These are phyloP conservation scores for Pelargonium nanum DNA, from an alignment of 345 rosid genomes.

Conservation along the genomic window DNA sequence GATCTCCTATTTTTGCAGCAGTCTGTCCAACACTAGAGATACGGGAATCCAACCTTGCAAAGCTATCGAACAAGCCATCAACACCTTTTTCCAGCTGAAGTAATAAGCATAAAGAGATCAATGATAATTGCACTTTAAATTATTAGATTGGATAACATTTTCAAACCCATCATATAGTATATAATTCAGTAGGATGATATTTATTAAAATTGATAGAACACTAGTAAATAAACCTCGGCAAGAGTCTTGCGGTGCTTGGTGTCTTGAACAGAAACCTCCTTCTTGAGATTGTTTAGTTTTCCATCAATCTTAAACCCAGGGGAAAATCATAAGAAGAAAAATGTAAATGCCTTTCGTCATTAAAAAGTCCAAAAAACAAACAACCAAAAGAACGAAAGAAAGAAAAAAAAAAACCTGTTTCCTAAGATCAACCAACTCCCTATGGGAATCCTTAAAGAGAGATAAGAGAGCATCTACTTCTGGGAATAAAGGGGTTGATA, in stretches of 20 bases:
- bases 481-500: conserved; percentile 70
- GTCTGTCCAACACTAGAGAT: conserved; percentile 99
- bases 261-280: conserved; percentile 88
- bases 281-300: conserved; percentile 72
- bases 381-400: conserved; percentile 2
- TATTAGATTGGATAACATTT: neutral
- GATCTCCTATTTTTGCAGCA: conserved; percentile 99
- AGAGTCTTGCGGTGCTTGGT: conserved; percentile 89
- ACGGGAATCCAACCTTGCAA: conserved; percentile 84
- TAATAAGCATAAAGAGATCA: conserved; percentile 10
- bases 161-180: neutral
- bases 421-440: conserved; percentile 81
- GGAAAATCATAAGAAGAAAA: neutral
- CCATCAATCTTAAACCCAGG: conserved; percentile 67
- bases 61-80: conserved; percentile 83
- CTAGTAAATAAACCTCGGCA: conserved; percentile 54
- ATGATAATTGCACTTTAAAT: neutral
- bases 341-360: neutral
- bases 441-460: conserved; percentile 79
- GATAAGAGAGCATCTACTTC: conserved; percentile 84
- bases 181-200: neutral
- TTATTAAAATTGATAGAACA: conserved; percentile 1
- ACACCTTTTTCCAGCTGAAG: conserved; percentile 85
- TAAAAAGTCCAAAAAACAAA: neutral
- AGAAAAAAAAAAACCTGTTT: conserved; percentile 51